These are phyloP conservation scores for Aspergillus unguis DNA, from an alignment of 2,329 filamentous ascomycete genomes.

Conservation along the genomic window DNA sequence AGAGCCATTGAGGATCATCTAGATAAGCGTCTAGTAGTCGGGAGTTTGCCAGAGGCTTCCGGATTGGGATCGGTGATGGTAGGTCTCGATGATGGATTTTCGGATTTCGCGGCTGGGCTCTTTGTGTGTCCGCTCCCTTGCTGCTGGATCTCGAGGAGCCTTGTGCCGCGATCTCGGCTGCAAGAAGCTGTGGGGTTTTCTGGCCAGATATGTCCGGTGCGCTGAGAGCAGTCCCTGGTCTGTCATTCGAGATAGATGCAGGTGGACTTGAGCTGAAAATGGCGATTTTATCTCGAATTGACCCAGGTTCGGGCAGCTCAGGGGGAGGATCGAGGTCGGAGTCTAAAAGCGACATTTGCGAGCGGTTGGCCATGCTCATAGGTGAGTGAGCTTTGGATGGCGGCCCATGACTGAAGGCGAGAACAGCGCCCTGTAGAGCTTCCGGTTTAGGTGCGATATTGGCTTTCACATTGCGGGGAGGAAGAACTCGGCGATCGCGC, in stretches of 20 bases:
- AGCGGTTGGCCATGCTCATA: slow-evolving; percentile 17
- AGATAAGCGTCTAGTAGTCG: slow-evolving; percentile 5
- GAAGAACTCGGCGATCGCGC: slow-evolving; percentile 27
- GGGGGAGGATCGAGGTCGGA: slow-evolving; percentile 20
- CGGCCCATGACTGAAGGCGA: slow-evolving; percentile 30
- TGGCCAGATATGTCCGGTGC: slow-evolving; percentile 15
- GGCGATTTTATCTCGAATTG: slow-evolving; percentile 40
- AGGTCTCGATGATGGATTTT: slow-evolving; percentile 17
- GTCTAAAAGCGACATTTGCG: slow-evolving; percentile 14
- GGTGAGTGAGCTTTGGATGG: slow-evolving; percentile 21
- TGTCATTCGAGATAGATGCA: slow-evolving; percentile 8
- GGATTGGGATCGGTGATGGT: slow-evolving; percentile 25
- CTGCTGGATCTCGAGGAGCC: slow-evolving; percentile 24
- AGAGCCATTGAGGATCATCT: slow-evolving; percentile 3
- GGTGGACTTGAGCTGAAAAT: slow-evolving; percentile 28
- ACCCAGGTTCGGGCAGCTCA: slow-evolving; percentile 29
- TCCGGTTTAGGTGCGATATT: slow-evolving; percentile 9
- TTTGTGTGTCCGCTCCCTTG: slow-evolving; percentile 11
- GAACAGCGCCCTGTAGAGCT: slow-evolving; percentile 37
- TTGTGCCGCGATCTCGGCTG: slow-evolving; percentile 34
- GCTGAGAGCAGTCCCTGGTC: slow-evolving; percentile 15
- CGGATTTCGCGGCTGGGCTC: slow-evolving; percentile 7
- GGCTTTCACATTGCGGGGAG: slow-evolving; percentile 19
- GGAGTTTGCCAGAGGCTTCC: slow-evolving; percentile 11
- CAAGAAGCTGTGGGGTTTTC: slow-evolving; percentile 30